Evolutionary conservation across 352 stramenopile species (phyloP), one percentile per base, ranked within the genome.

Genomic region (Pythium brassicae): DNA sequence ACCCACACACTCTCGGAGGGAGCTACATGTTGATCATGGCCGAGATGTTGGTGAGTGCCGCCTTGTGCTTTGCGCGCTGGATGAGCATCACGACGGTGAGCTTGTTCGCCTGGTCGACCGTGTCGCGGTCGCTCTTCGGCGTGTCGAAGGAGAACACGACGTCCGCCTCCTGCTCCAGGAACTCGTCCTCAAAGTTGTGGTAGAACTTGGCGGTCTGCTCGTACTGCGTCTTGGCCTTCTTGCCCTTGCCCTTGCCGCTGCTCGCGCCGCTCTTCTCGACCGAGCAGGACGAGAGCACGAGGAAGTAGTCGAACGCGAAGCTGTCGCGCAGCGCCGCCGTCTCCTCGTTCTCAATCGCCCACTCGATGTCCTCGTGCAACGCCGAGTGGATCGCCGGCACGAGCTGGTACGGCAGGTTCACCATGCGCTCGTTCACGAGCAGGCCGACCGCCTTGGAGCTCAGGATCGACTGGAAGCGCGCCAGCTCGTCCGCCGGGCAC

Each of bases 111-210:
- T 86, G 73, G 53, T 85, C 75, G 32, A 78, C 67, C 4, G 67
- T 55, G 42, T 89, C 78, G 55, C 77, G 76, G 39, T 91, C 82
- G 54, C 75, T 69, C 53, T 83, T 68, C 12, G 82, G 79, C 6
- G 74, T 83, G 50, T 92, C 79, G 53, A 94, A 89, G 15, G 78
- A 62, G 60, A 89, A 94, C 39, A 49, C 51, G 20, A 92, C 26
- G 48, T 89, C 72, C 14, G 80, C 85, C 32, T 91, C 75, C 47
- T 80, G 66, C 65, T 92, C 80, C 12, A 92, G 61, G 62, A 94
- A 94, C 59, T 94, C 85, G 59, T 94, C 85, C 55, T 94, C 85
- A 62, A 94, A 94, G 66, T 94, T 92, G 65, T 78, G 62, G 58
- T 86, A 94, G 55, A 87, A 77, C 76, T 88, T 92, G 52, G 68